A percentile compares a stretch with the other conserved stretches of the same genome.
Evolutionary conservation across 257 asterid species (phyloP).

Genomic region (Solanum chmielewskii): DNA sequence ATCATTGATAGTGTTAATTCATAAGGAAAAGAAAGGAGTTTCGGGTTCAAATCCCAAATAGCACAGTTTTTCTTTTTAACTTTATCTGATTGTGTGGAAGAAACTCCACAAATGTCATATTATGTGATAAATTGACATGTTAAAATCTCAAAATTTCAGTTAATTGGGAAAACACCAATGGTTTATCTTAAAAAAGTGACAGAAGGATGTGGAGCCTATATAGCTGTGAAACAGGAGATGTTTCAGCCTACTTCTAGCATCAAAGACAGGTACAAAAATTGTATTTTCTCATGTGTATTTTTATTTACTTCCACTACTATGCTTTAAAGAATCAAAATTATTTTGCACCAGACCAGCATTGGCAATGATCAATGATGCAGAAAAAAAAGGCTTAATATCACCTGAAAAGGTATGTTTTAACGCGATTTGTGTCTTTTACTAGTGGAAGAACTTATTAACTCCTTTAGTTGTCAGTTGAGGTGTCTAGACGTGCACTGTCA

Average conservation of each 20-base stretch:
- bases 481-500: not conserved
- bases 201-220: slow-evolving; percentile 83
- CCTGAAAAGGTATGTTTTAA: slow-evolving; percentile 57
- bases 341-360: slow-evolving; percentile 54
- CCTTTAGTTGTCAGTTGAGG: not conserved
- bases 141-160: slow-evolving; percentile 23
- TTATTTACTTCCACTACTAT: not conserved
- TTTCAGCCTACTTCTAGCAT: slow-evolving; percentile 98
- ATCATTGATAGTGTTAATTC: too few species aligned
- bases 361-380: slow-evolving; percentile 87
- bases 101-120: not conserved
- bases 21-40: too few species aligned
- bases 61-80: too few species aligned
- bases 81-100: too few species aligned
- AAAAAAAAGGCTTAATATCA: slow-evolving; percentile 68
- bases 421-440: not conserved
- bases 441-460: not conserved
- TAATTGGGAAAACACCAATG: slow-evolving; percentile 85
- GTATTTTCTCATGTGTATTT: not conserved
- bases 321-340: not conserved
- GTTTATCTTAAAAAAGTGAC: slow-evolving; percentile 79
- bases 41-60: too few species aligned
- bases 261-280: slow-evolving; percentile 62
- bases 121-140: not conserved
- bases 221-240: slow-evolving; percentile 96